phyloP scores from a whole-genome alignment of 2,329 filamentous ascomycete genomes.

The Colletotrichum liriopes region DNA sequence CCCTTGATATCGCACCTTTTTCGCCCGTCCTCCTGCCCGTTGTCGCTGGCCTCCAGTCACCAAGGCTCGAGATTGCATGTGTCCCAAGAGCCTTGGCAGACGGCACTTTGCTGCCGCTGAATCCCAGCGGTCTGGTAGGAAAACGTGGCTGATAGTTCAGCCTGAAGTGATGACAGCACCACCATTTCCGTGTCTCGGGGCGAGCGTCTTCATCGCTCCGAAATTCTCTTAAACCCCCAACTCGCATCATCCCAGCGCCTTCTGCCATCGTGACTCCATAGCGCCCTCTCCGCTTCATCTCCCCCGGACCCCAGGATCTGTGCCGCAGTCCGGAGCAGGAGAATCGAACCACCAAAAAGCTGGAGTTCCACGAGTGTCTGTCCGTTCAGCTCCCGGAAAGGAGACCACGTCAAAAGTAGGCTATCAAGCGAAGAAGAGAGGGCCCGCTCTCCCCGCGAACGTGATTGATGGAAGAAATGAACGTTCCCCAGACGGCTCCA shows the following conservation, averaged over 20 bases:
- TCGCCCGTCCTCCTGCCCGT: neutral
- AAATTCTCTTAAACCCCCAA: neutral
- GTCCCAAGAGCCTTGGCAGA: constrained; percentile 17
- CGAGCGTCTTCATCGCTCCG: neutral
- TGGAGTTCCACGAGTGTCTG: neutral
- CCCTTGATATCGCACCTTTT: neutral
- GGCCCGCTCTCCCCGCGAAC: constrained; percentile 4
- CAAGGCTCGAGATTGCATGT: neutral
- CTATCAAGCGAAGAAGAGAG: neutral
- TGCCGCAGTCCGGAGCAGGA: neutral
- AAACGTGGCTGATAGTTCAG: constrained; percentile 18
- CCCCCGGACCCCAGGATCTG: constrained; percentile 26
- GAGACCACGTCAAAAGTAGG: neutral
- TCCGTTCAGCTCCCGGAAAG: neutral
- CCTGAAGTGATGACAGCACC: neutral
- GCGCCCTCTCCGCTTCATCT: constrained; percentile 14
- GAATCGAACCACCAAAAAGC: constrained; percentile 24
- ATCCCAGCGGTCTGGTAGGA: constrained; percentile 9
- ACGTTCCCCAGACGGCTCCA: constrained; percentile 12
- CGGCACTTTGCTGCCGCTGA: neutral
- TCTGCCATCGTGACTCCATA: constrained; percentile 22
- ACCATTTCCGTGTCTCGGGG: neutral
- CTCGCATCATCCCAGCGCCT: neutral
- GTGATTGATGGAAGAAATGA: constrained; percentile 41
- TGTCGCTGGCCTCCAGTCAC: neutral